Conservation (phyloP, 257 asterid genomes). For the Primulina huaijiensis region DNA sequence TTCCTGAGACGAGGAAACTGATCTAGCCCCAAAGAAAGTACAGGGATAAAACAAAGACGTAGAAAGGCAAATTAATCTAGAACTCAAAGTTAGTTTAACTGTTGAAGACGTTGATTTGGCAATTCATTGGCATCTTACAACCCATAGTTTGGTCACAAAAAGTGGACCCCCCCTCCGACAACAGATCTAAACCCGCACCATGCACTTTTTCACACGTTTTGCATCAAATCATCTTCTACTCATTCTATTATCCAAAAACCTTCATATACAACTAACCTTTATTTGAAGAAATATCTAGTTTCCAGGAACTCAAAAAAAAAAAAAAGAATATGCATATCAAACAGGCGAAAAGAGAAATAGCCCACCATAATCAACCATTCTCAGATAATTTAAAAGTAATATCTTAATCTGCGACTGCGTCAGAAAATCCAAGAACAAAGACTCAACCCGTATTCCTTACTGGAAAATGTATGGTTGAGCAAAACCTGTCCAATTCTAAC, state of each 20-base stretch:
- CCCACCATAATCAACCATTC: constrained; percentile 18
- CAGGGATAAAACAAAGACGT: neutral
- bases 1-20: neutral
- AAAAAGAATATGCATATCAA: constrained; percentile 16
- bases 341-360: neutral
- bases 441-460: neutral
- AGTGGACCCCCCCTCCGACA: constrained; percentile 27
- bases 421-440: neutral
- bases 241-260: constrained; percentile 24
- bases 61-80: neutral
- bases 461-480: constrained; percentile 23
- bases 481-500: constrained; percentile 29
- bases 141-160: constrained; percentile 23
- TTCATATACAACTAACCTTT: constrained; percentile 9
- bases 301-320: constrained; percentile 31
- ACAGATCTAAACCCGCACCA: constrained; percentile 27
- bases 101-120: constrained; percentile 23
- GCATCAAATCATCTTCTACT: constrained; percentile 26
- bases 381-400: constrained; percentile 15
- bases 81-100: constrained; percentile 11
- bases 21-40: neutral
- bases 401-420: constrained; percentile 8
- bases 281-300: constrained; percentile 8
- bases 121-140: constrained; percentile 21
- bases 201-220: constrained; percentile 23